Percentiles rank a stretch among this genome's conserved stretches.
Conservation (phyloP, 108 stramenopile genomes). For the Fragilaria radians region DNA sequence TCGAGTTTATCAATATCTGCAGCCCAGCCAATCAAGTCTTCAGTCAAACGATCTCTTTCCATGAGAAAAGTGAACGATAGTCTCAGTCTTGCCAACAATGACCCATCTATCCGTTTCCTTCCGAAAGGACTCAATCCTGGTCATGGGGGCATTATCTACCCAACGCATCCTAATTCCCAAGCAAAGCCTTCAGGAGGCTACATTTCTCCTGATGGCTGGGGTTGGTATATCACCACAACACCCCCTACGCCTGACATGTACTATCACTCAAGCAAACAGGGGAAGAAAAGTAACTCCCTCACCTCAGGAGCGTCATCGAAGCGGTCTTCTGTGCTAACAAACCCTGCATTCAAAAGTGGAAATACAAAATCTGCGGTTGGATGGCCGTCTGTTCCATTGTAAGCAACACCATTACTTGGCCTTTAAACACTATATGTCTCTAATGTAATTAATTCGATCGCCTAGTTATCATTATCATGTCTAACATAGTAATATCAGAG, state of each 20-base stretch:
- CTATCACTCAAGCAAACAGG: conserved; percentile 1
- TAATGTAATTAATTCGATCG: too few relatives aligned
- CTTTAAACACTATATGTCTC: too few relatives aligned
- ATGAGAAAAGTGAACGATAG: conserved; percentile 3
- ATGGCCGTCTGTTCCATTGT: neutral
- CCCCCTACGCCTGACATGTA: conserved; percentile 74
- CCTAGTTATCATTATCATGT: neutral
- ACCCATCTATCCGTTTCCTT: conserved; percentile 18
- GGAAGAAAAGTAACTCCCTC: conserved; percentile 6
- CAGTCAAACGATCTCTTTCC: conserved; percentile 28
- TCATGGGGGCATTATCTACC: conserved; percentile 33
- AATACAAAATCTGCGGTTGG: neutral
- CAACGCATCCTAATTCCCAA: conserved; percentile 20
- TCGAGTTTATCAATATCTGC: conserved; percentile 14
- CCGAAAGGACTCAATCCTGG: conserved; percentile 31
- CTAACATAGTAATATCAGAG: neutral
- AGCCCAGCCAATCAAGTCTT: conserved; percentile 20
- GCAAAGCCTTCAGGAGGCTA: conserved; percentile 20
- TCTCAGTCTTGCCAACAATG: neutral
- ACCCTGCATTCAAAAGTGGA: neutral
- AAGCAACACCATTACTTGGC: too few relatives aligned
- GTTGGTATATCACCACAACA: conserved; percentile 71
- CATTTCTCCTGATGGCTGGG: conserved; percentile 57
- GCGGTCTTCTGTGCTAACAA: conserved; percentile 16
- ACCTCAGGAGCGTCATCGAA: conserved; percentile 13